Base-by-base conservation (phyloP, 179 eudicot species). In the Sideroxylon spinosum region DNA sequence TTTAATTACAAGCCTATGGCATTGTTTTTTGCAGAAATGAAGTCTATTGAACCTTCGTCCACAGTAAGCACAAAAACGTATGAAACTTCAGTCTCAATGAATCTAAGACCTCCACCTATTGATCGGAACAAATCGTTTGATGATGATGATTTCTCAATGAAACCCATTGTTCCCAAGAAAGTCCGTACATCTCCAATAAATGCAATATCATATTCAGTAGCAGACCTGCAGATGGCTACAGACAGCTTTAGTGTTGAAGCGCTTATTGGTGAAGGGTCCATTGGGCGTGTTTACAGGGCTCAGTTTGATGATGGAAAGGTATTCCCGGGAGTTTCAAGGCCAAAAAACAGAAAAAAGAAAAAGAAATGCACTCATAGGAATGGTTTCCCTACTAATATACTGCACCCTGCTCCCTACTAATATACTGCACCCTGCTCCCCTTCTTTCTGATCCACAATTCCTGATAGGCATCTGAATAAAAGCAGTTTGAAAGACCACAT, bases 191-290 rank as follows among this genome's bases (percentile, higher is more conserved):
- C 87, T 69, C 90, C 92, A 11, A 78, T 85, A 68, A 85, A 90
- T 86, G 90, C 91, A 20, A 89, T 79, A 82, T 78, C 85, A 60
- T 95, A 91, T 86, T 93, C 98, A 52, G 88, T 95, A 79, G 98
- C 98, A 49, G 98, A 95, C 78, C 85, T 95, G 80, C 98, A 95
- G 85, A 87, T 95, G 75, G 98, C 97, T 57, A 95, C 98, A 6
- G 90, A 84, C 70, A 95, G 98, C 84, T 95, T 95, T 84, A 89
- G 85, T 79, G 76, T 81, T 62, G 98, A 95, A 28, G 89, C 90
- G 80, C 91, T 93, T 68, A 62, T 95, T 57, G 97, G 98, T 28
- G 98, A 95, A 85, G 98, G 98, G 80, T 87, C 97, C 70, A 79
- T 90, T 77, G 98, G 98, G 68, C 93, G 97, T 81, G 98, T 95